These are phyloP conservation scores for Komagataella kurtzmanii DNA, from an alignment of 805 yeast species.

Conservation along the genomic window DNA sequence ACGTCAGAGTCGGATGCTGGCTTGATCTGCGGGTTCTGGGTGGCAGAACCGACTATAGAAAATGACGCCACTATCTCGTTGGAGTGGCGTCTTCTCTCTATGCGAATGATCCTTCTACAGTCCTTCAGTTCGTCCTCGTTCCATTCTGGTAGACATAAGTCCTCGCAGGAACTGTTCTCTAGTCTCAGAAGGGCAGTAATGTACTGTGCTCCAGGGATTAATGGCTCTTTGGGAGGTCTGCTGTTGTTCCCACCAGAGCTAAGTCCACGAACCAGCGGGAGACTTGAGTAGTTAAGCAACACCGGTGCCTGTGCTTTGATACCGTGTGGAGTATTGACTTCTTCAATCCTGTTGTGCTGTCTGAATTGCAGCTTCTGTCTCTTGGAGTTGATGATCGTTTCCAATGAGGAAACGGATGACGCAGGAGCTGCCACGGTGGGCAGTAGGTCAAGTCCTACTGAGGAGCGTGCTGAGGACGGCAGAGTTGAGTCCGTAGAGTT, in stretches of 20 bases:
- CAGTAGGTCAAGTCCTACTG: not conserved
- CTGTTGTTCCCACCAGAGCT: constrained; percentile 46
- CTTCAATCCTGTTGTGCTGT: not conserved
- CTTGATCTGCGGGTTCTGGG: constrained; percentile 28
- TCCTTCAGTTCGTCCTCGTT: constrained; percentile 28
- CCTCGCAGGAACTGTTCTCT: constrained; percentile 28
- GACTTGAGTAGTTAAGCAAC: constrained; percentile 5
- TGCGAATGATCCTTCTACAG: constrained; percentile 40
- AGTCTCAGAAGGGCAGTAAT: constrained; percentile 36
- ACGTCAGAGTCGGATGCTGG: constrained; percentile 24
- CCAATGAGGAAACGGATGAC: not conserved
- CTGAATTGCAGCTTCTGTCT: not conserved
- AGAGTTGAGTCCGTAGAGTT: not conserved
- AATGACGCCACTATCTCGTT: constrained; percentile 33
- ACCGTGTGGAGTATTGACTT: not conserved
- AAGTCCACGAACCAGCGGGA: constrained; percentile 39
- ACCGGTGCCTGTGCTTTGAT: not conserved
- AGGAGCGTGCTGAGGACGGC: not conserved
- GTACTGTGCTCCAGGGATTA: constrained; percentile 11
- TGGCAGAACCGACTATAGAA: constrained; percentile 36
- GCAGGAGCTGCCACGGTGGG: not conserved
- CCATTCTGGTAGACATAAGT: constrained; percentile 42
- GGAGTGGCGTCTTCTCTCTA: constrained; percentile 39
- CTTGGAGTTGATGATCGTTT: not conserved
- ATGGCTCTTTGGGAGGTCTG: constrained; percentile 31